Conservation (phyloP, 495 filamentous ascomycete species). For the Penicillium canescens region DNA sequence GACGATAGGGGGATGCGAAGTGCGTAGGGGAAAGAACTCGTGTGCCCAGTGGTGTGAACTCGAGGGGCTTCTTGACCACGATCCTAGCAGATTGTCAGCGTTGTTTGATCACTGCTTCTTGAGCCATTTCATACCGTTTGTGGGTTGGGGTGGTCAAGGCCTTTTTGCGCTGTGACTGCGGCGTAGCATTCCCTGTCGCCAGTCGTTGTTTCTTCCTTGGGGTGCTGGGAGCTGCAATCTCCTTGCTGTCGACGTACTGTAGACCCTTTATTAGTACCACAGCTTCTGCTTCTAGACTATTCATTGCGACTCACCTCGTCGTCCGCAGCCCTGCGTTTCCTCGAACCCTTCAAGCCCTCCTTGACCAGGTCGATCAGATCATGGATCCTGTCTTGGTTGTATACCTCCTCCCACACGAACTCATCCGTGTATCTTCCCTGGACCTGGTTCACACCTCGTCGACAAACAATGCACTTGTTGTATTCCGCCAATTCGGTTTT, state of each 20-base stretch:
- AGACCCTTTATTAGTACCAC: slow-evolving; percentile 7
- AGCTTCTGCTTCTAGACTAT: not conserved
- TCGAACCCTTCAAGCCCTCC: slow-evolving; percentile 59
- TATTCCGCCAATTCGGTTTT: slow-evolving; percentile 61
- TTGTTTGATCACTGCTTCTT: not conserved
- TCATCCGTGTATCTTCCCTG: slow-evolving; percentile 92
- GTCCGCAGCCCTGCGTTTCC: slow-evolving; percentile 45
- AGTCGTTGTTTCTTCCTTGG: slow-evolving; percentile 60
- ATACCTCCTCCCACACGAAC: slow-evolving; percentile 87
- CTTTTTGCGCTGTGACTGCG: slow-evolving; percentile 55
- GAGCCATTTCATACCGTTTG: slow-evolving; percentile 49
- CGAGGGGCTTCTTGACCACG: slow-evolving; percentile 83
- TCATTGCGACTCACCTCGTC: slow-evolving; percentile 46
- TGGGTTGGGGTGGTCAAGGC: slow-evolving; percentile 68
- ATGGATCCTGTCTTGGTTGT: slow-evolving; percentile 63
- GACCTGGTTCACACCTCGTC: slow-evolving; percentile 81
- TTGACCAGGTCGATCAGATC: slow-evolving; percentile 64
- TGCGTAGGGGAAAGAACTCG: slow-evolving; percentile 77
- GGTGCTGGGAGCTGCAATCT: slow-evolving; percentile 53
- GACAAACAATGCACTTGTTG: slow-evolving; percentile 89
- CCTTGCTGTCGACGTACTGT: slow-evolving; percentile 43
- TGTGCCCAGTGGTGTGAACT: slow-evolving; percentile 93
- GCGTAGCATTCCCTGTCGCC: slow-evolving; percentile 55
- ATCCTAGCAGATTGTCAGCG: slow-evolving; percentile 47
- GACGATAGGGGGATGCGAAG: slow-evolving; percentile 82